Evolutionary conservation across 208 protist species (phyloP).

Genomic region (Angomonas desouzai): DNA sequence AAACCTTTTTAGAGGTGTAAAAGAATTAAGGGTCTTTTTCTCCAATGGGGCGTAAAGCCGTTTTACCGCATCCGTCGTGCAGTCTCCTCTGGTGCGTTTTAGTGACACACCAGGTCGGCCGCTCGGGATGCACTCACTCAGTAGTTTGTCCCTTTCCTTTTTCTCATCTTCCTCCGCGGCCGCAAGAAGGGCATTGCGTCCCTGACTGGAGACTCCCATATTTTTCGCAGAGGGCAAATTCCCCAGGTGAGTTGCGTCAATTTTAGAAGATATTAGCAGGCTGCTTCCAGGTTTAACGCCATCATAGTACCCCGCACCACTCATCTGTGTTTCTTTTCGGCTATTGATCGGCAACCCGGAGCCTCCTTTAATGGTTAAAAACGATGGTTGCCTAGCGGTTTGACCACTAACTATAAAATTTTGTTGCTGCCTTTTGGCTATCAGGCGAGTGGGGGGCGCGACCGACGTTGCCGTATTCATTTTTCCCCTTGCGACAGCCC

Average conservation of each 20-base stretch:
- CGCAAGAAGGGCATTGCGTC: background rate
- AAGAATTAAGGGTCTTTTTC: background rate
- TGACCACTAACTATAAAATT: background rate
- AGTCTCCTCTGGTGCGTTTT: background rate
- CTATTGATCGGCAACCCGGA: background rate
- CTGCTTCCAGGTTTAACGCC: background rate
- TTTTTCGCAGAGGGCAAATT: background rate
- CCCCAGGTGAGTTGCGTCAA: background rate
- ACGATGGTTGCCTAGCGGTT: background rate
- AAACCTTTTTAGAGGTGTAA: conserved; percentile 6
- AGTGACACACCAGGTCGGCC: background rate
- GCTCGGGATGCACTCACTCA: background rate
- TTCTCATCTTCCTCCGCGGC: background rate
- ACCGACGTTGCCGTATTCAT: background rate
- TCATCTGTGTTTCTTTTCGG: background rate
- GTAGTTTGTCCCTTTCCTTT: conserved; percentile 1
- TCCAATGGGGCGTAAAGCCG: background rate
- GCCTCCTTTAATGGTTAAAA: conserved; percentile 6
- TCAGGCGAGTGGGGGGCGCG: background rate
- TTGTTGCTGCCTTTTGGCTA: background rate
- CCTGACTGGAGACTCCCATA: background rate
- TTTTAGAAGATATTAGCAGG: background rate
- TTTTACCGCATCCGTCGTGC: background rate
- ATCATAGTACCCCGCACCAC: background rate
- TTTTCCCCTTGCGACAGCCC: background rate